Evolutionary conservation across 495 filamentous ascomycete species (phyloP).

Genomic region (Talaromyces nanjingensis): DNA sequence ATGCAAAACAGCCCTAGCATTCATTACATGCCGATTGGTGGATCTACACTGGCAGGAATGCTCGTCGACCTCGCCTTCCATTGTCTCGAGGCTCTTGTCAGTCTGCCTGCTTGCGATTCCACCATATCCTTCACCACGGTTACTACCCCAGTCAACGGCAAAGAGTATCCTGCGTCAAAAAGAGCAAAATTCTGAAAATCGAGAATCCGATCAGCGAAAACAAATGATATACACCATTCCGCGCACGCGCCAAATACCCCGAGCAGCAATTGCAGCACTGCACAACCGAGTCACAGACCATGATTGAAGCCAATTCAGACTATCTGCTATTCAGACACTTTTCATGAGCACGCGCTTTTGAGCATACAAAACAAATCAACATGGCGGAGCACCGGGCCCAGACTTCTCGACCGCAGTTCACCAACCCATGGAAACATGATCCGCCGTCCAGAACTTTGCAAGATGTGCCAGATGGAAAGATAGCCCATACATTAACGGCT

Average conservation of each 20-base stretch:
- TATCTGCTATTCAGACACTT: not conserved
- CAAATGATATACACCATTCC: not conserved
- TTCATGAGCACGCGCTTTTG: not conserved
- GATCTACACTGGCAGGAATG: not conserved
- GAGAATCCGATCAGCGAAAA: not conserved
- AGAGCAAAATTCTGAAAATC: not conserved
- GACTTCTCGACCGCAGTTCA: conserved; percentile 15
- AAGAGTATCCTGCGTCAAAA: not conserved
- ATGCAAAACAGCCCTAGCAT: not conserved
- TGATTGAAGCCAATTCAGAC: not conserved
- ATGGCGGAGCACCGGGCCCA: conserved; percentile 19
- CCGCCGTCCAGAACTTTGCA: conserved; percentile 17
- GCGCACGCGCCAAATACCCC: not conserved
- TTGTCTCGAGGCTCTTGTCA: not conserved
- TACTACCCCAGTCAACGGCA: not conserved
- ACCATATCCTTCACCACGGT: not conserved
- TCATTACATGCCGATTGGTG: not conserved
- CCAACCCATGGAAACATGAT: conserved; percentile 19
- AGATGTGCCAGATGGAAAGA: conserved; percentile 36
- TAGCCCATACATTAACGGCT: conserved; percentile 80
- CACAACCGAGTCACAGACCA: not conserved
- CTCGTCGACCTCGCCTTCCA: not conserved
- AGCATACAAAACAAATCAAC: not conserved
- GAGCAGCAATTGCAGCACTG: not conserved
- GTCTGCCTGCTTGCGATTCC: not conserved